Percentiles rank a stretch among this genome's conserved stretches.
These are phyloP conservation scores for Vigna reflexopilosa DNA, from an alignment of 306 rosid genomes.

Conservation along the genomic window DNA sequence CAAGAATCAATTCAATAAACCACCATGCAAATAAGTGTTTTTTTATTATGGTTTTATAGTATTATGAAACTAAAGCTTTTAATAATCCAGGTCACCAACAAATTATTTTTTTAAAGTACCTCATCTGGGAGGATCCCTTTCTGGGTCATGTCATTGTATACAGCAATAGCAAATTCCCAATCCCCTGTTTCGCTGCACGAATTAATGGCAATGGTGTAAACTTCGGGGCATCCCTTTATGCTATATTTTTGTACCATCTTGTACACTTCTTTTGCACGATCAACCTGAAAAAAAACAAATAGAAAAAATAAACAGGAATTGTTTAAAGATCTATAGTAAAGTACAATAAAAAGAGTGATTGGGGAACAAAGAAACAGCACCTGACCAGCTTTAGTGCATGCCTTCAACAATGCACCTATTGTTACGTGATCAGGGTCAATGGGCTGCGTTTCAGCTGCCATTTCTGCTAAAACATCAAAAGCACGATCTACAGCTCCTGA, in stretches of 20 bases:
- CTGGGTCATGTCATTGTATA: constrained; percentile 75
- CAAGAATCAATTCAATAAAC: constrained; percentile 42
- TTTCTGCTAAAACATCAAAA: constrained; percentile 92
- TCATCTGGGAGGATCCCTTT: constrained; percentile 89
- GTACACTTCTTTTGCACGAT: constrained; percentile 84
- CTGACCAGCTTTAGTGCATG: constrained; percentile 92
- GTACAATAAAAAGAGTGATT: not conserved
- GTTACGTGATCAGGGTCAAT: constrained; percentile 92
- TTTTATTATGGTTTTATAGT: constrained; percentile 33
- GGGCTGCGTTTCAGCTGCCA: constrained; percentile 82
- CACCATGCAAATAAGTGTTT: constrained; percentile 26
- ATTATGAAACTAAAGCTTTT: constrained; percentile 12
- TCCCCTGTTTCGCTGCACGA: constrained; percentile 90
- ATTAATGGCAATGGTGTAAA: constrained; percentile 92
- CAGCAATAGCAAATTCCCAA: constrained; percentile 80
- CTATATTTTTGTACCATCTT: constrained; percentile 72
- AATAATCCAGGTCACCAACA: constrained; percentile 22
- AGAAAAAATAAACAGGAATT: not conserved
- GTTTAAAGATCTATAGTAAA: constrained; percentile 35
- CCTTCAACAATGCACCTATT: constrained; percentile 91
- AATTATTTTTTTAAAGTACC: constrained; percentile 50
- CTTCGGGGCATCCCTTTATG: constrained; percentile 89
- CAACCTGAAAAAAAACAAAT: constrained; percentile 60
- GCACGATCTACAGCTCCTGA: constrained; percentile 99
- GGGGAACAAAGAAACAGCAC: constrained; percentile 49